Evolutionary conservation across 2,329 filamentous ascomycete genomes (phyloP).

Genomic region (Scleromitrula shiraiana): DNA sequence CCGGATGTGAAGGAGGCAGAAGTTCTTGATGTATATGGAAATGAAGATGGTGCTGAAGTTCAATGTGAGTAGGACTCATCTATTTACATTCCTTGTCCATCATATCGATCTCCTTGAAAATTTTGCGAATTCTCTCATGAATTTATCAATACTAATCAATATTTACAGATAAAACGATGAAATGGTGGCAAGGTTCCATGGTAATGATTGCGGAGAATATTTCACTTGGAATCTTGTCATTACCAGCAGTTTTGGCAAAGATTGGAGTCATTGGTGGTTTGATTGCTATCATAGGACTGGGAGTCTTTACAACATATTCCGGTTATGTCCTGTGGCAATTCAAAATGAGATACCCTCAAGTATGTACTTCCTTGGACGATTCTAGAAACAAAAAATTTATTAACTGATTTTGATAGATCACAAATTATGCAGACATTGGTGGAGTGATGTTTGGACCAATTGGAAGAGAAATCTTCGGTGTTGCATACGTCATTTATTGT

Average conservation of each 20-base stretch:
- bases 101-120: no score
- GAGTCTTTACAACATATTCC: slow-evolving; percentile 50
- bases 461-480: slow-evolving; percentile 40
- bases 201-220: slow-evolving; percentile 13
- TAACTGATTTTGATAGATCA: not conserved
- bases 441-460: slow-evolving; percentile 40
- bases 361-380: slow-evolving; percentile 20
- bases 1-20: slow-evolving; percentile 13
- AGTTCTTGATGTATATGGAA: slow-evolving; percentile 13
- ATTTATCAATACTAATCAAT: not conserved
- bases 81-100: not conserved
- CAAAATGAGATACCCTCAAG: slow-evolving; percentile 43
- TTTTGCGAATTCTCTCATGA: not conserved
- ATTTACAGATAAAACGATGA: slow-evolving; percentile 8
- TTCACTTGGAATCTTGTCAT: slow-evolving; percentile 12
- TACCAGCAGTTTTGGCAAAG: slow-evolving; percentile 10
- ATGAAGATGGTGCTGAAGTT: slow-evolving; percentile 15
- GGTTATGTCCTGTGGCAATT: slow-evolving; percentile 54
- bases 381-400: not conserved
- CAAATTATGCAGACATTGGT: slow-evolving; percentile 49
- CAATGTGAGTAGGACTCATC: slow-evolving; percentile 11
- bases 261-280: slow-evolving; percentile 23
- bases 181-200: slow-evolving; percentile 9
- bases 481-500: slow-evolving; percentile 44
- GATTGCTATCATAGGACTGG: slow-evolving; percentile 44